A percentile compares a stretch with the other conserved stretches of the same genome.
phyloP scores from a whole-genome alignment of 257 asterid species.

The Capsicum chinense region DNA sequence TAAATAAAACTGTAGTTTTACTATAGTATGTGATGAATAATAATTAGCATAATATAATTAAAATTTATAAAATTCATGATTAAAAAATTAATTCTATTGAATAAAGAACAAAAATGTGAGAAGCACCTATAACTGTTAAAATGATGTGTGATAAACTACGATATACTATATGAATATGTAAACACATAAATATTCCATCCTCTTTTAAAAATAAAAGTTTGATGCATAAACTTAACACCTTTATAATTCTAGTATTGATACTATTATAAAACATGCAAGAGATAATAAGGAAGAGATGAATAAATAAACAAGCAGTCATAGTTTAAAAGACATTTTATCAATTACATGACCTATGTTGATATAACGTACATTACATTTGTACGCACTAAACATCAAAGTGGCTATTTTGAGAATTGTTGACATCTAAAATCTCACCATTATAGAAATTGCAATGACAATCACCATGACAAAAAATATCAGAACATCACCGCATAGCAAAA shows the following conservation, averaged over 20 bases:
- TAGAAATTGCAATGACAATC: background rate
- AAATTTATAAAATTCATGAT: background rate
- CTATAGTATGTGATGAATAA: background rate
- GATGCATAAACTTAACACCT: too few species aligned
- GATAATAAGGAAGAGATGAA: too few species aligned
- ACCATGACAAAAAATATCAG: background rate
- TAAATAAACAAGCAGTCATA: background rate
- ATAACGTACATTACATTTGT: background rate
- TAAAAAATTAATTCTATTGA: background rate
- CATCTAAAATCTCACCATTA: constrained; percentile 24
- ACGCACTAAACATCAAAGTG: background rate
- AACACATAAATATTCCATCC: background rate
- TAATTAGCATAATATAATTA: background rate
- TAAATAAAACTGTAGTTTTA: background rate
- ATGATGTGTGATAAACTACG: background rate
- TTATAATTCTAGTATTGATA: too few species aligned
- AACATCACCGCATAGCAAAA: background rate
- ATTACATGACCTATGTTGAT: background rate
- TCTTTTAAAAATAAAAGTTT: too few species aligned
- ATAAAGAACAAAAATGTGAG: background rate
- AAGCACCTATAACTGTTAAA: background rate
- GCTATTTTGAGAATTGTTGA: background rate
- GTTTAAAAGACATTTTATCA: background rate
- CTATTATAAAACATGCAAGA: too few species aligned
- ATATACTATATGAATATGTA: background rate